These are phyloP conservation scores for Coelastrella sp. DNA, from an alignment of 139 green algal genomes.

Conservation along the genomic window DNA sequence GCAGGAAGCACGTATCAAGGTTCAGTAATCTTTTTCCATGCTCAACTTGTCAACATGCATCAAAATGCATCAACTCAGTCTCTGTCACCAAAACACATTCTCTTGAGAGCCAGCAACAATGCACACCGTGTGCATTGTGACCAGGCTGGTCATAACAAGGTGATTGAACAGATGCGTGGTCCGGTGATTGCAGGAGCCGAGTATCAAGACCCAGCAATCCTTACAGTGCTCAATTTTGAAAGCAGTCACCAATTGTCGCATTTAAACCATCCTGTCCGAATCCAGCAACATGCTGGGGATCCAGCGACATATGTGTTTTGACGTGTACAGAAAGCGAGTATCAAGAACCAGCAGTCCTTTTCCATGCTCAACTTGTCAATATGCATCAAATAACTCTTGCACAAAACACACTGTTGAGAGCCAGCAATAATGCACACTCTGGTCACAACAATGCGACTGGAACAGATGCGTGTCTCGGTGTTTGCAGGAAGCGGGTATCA, in stretches of 20 bases:
- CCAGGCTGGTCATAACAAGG: no score
- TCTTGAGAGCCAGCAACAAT: no score
- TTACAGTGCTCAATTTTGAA: conserved; percentile 72
- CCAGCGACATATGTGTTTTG: neutral
- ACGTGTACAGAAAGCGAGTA: conserved; percentile 61
- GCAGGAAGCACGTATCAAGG: conserved; percentile 79
- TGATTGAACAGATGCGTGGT: neutral
- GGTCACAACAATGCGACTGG: neutral
- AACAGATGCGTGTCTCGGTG: neutral
- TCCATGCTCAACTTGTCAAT: conserved; percentile 62
- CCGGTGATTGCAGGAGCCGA: conserved; percentile 57
- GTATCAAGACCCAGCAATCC: conserved; percentile 85
- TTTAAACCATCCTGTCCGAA: no score
- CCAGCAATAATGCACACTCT: no score
- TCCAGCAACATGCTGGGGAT: no score
- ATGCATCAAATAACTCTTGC: no score
- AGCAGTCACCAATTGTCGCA: no score
- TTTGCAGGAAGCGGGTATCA: conserved; percentile 72
- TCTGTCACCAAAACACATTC: no score
- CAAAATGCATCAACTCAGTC: no score
- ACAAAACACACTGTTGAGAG: no score
- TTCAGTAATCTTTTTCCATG: conserved; percentile 83
- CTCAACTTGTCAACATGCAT: conserved; percentile 54
- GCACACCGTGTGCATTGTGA: no score
- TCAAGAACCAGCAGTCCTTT: conserved; percentile 89